Evolutionary conservation across 2,329 filamentous ascomycete genomes (phyloP), one percentile per base, ranked within the genome.

Genomic region (Geosmithia putterillii): DNA sequence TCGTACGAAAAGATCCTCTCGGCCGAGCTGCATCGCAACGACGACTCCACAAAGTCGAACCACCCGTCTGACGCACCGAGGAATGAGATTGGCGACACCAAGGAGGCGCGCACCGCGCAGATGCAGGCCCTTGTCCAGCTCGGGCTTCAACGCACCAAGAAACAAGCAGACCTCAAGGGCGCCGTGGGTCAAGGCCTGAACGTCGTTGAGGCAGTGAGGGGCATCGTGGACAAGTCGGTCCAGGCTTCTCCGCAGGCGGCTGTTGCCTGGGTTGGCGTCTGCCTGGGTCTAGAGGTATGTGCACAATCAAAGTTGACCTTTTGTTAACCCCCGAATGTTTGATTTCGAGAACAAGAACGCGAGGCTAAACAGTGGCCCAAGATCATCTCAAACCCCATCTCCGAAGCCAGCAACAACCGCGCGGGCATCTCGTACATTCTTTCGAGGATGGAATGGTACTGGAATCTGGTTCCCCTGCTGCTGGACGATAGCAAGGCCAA

Each of bases 391-490:
- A 61, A 58, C 25, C 53, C 58, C 1, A 42, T 56, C n/a, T 49
- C 42, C 1, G 52, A 54, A 45, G 51, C 49, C n/a, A 42, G 47
- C 7, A 44, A 52, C n/a, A 63, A 64, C 38, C 57, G 54, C 2
- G 42, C 55, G 14, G 61, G 62, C 10, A 56, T 67, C 25, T 22
- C 44, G 2, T 54, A 67, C 40, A 55, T 67, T 35, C 21, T 61
- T 17, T 52, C 50, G 3, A 54, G 56, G 39, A 65, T 65, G 54
- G 50, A 62, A 2, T 66, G 57, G 62, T 65, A 67, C 46, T 62
- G 54, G 49, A 49, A 52, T 18, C 48, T 65, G 17, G 52, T 52
- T 4, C 42, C 39, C 14, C 51, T 54, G 3, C 50, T 64, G 2
- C 50, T 63, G 5, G 45, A 55, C 14, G 40, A 45, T 42, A 46